A percentile compares a stretch with the other conserved stretches of the same genome.
Conservation (phyloP, 2,329 filamentous ascomycete species). For the Ceratocystis papillata region DNA sequence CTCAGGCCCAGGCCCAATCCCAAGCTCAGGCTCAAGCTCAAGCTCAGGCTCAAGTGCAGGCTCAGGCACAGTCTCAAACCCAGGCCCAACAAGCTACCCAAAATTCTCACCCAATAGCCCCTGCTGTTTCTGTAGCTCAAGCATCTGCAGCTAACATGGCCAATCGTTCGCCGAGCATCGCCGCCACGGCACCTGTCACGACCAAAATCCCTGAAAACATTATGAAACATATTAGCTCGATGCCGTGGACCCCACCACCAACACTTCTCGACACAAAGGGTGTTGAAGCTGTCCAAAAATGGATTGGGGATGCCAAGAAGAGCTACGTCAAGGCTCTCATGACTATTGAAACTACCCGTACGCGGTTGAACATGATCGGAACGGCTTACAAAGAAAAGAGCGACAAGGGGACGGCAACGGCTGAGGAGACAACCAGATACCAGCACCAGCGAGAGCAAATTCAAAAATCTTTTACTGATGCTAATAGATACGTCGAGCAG, state of each 20-base stretch:
- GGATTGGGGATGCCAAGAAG: slow-evolving; percentile 39
- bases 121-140: slow-evolving; percentile 24
- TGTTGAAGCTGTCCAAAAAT: slow-evolving; percentile 37
- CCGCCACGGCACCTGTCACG: slow-evolving; percentile 28
- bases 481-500: slow-evolving; percentile 39
- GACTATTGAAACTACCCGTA: slow-evolving; percentile 40
- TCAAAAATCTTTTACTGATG: slow-evolving; percentile 38
- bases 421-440: slow-evolving; percentile 39
- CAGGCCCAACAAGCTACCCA: slow-evolving; percentile 17
- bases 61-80: slow-evolving; percentile 23
- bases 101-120: slow-evolving; percentile 21
- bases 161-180: slow-evolving; percentile 24
- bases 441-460: slow-evolving; percentile 37
- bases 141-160: slow-evolving; percentile 25
- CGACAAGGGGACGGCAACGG: slow-evolving; percentile 36
- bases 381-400: slow-evolving; percentile 35
- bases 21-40: slow-evolving; percentile 27
- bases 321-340: slow-evolving; percentile 40
- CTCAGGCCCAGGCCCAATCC: slow-evolving; percentile 27
- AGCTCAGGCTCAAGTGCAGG: slow-evolving; percentile 26
- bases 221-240: slow-evolving; percentile 38
- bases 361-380: slow-evolving; percentile 37
- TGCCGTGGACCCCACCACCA: slow-evolving; percentile 39
- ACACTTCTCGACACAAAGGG: slow-evolving; percentile 36
- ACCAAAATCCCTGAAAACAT: slow-evolving; percentile 37